Evolutionary conservation across 345 rosid species (phyloP).

Genomic region (Dipteronia sinensis): DNA sequence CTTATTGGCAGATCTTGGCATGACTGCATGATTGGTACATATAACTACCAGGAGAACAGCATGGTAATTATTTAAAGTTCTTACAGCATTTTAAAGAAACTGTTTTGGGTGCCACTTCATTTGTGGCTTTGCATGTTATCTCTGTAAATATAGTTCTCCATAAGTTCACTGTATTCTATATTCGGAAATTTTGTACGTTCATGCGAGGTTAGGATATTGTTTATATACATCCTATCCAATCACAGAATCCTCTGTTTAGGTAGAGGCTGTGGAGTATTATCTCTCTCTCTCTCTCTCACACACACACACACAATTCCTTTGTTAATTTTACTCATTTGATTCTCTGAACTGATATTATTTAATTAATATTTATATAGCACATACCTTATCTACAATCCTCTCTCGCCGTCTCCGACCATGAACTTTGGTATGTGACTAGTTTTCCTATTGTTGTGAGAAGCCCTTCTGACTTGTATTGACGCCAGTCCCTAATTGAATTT

Average conservation of each 20-base stretch:
- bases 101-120: slow-evolving; percentile 3
- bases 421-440: background rate
- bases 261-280: no score
- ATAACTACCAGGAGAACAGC: background rate
- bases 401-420: background rate
- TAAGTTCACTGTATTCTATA: background rate
- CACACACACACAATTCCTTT: no score
- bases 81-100: background rate
- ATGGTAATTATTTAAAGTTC: background rate
- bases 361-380: background rate
- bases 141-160: background rate
- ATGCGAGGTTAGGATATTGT: background rate
- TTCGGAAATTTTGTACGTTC: background rate
- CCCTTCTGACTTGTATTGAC: no score
- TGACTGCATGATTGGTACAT: background rate
- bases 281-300: no score
- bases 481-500: background rate
- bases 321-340: background rate
- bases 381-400: background rate
- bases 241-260: no score
- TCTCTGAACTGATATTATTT: background rate
- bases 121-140: slow-evolving; percentile 3
- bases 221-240: background rate
- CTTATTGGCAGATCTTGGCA: slow-evolving; percentile 4
- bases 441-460: no score